A percentile compares a stretch with the other conserved stretches of the same genome.
Conservation (phyloP, 2,329 filamentous ascomycete genomes). For the Alternaria gansuensis region DNA sequence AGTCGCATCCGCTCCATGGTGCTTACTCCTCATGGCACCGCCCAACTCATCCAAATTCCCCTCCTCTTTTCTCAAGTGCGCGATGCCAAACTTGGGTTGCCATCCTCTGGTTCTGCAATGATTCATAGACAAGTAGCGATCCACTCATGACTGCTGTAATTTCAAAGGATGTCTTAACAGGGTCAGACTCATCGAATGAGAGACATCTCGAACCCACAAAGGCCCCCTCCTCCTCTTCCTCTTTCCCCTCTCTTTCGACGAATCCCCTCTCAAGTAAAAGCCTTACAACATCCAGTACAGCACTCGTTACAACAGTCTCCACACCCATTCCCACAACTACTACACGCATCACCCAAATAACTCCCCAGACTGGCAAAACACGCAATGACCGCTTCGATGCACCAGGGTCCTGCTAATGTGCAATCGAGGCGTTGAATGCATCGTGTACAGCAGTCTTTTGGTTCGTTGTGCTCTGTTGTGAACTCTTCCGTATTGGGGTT, state of each 20-base stretch:
- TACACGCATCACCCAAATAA: conserved; percentile 7
- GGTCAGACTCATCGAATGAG: not conserved
- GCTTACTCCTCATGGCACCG: not conserved
- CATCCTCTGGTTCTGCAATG: conserved; percentile 1
- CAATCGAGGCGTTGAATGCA: conserved; percentile 17
- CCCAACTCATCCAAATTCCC: not conserved
- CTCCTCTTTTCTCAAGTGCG: not conserved
- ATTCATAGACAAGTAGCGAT: not conserved
- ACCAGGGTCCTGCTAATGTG: conserved; percentile 15
- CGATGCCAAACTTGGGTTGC: not conserved
- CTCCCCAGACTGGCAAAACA: conserved; percentile 13
- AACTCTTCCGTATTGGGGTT: conserved; percentile 18
- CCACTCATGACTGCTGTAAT: not conserved
- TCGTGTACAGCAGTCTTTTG: conserved; percentile 19
- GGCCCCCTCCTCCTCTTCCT: not conserved
- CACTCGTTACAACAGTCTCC: conserved; percentile 3
- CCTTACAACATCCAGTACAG: not conserved
- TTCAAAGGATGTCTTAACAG: not conserved
- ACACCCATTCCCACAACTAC: conserved; percentile 11
- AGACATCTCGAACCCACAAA: not conserved
- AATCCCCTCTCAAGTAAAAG: not conserved
- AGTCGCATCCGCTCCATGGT: not conserved
- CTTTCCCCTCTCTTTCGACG: not conserved
- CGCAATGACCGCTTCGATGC: conserved; percentile 11
- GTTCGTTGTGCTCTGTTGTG: conserved; percentile 16